These are phyloP conservation scores for Pseudisothecium myosuroides DNA, from an alignment of 225 moss, liverwort and hornwort genomes.

Conservation along the genomic window DNA sequence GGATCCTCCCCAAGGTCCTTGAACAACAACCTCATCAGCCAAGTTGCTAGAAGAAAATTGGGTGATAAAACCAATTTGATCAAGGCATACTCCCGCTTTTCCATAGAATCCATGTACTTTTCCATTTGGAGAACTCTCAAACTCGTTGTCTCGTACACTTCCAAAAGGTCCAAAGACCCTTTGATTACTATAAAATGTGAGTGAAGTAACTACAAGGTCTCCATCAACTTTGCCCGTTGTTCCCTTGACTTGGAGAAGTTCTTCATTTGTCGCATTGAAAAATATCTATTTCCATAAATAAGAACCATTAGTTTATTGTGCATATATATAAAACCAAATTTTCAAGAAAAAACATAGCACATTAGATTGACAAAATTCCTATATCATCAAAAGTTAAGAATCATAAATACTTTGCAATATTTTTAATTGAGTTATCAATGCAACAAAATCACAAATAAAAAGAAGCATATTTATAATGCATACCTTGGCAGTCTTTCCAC, in stretches of 20 bases:
- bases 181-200: background rate
- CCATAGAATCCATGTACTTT: background rate
- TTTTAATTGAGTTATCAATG: no score
- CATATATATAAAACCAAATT: background rate
- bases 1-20: background rate
- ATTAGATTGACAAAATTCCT: fast-evolving
- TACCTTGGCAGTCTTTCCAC: background rate
- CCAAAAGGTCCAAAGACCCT: background rate
- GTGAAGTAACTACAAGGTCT: background rate
- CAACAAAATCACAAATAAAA: background rate
- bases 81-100: background rate
- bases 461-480: no score
- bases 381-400: background rate
- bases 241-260: background rate
- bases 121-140: background rate
- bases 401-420: no score
- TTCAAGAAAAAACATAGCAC: background rate
- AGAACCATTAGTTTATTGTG: background rate
- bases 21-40: background rate
- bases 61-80: background rate
- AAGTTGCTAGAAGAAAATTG: background rate
- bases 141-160: background rate
- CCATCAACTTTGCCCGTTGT: background rate
- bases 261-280: background rate
- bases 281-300: background rate